A percentile compares a stretch with the other conserved stretches of the same genome.
These are phyloP conservation scores for Datura wrightii DNA, from an alignment of 257 asterid genomes.

Conservation along the genomic window DNA sequence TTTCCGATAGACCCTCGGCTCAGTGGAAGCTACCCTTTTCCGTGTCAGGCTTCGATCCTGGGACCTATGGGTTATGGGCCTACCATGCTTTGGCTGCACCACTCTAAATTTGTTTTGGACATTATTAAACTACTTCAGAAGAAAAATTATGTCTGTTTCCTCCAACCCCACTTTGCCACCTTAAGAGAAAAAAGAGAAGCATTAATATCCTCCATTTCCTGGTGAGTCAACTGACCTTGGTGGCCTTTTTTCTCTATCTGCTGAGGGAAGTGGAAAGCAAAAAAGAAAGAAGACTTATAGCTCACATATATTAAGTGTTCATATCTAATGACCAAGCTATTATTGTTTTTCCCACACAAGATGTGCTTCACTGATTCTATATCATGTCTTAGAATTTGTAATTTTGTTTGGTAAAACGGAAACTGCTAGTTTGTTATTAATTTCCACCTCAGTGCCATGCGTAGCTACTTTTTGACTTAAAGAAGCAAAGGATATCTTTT, in stretches of 20 bases:
- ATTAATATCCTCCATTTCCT: constrained; percentile 14
- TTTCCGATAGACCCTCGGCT: no score
- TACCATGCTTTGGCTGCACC: no score
- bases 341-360: background rate
- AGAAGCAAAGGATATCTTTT: constrained; percentile 1
- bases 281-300: constrained; percentile 16
- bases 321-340: background rate
- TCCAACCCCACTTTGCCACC: constrained; percentile 8
- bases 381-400: background rate
- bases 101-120: background rate
- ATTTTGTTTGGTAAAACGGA: background rate
- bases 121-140: background rate
- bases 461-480: background rate
- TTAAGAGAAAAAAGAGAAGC: constrained; percentile 8
- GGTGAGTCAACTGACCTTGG: constrained; percentile 16
- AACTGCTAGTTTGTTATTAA: background rate
- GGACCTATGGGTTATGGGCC: no score
- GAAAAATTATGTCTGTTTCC: constrained; percentile 1
- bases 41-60: no score
- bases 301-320: constrained; percentile 16
- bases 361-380: constrained; percentile 11
- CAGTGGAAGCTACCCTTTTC: no score
- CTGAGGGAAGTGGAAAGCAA: constrained; percentile 20
- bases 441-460: background rate
- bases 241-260: constrained; percentile 21